These are phyloP conservation scores for Tolypocladium cylindrosporum DNA, from an alignment of 2,329 filamentous ascomycete species.

Conservation along the genomic window DNA sequence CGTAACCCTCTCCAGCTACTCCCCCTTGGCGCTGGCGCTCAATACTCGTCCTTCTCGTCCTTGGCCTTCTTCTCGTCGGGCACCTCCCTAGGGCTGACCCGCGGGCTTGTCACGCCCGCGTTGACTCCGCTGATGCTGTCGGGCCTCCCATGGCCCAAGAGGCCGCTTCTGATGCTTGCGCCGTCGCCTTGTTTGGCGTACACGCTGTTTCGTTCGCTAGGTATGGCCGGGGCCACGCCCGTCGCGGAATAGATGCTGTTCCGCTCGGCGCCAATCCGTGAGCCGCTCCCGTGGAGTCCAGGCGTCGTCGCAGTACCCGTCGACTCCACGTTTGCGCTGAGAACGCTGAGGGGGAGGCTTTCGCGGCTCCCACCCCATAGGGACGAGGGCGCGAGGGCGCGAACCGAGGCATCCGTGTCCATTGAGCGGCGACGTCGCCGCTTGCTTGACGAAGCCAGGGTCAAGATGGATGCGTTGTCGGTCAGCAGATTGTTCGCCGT, in stretches of 20 bases:
- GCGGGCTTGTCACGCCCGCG: conserved; percentile 48
- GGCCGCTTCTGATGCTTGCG: conserved; percentile 68
- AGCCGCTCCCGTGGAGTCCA: conserved; percentile 41
- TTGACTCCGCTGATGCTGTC: conserved; percentile 78
- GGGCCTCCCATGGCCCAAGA: conserved; percentile 65
- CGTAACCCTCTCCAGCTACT: background rate
- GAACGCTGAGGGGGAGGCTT: conserved; percentile 66
- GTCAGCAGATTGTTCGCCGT: conserved; percentile 75
- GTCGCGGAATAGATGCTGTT: conserved; percentile 74
- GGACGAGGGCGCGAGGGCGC: conserved; percentile 73
- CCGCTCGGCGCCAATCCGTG: conserved; percentile 46
- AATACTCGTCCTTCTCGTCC: conserved; percentile 16
- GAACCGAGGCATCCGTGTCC: conserved; percentile 78
- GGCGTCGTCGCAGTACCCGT: conserved; percentile 32
- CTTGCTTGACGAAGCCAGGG: conserved; percentile 74
- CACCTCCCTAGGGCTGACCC: conserved; percentile 46
- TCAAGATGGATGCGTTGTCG: conserved; percentile 79
- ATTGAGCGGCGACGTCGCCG: conserved; percentile 66
- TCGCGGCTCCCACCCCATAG: conserved; percentile 76
- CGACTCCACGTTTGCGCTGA: conserved; percentile 59
- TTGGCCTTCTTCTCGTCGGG: conserved; percentile 23
- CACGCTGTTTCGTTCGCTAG: conserved; percentile 71
- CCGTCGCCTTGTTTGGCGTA: conserved; percentile 65
- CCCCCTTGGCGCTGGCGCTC: background rate
- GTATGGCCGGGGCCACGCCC: conserved; percentile 53